Evolutionary conservation across 495 filamentous ascomycete genomes (phyloP), one percentile per base, ranked within the genome.

Genomic region (Penicillium desertorum): DNA sequence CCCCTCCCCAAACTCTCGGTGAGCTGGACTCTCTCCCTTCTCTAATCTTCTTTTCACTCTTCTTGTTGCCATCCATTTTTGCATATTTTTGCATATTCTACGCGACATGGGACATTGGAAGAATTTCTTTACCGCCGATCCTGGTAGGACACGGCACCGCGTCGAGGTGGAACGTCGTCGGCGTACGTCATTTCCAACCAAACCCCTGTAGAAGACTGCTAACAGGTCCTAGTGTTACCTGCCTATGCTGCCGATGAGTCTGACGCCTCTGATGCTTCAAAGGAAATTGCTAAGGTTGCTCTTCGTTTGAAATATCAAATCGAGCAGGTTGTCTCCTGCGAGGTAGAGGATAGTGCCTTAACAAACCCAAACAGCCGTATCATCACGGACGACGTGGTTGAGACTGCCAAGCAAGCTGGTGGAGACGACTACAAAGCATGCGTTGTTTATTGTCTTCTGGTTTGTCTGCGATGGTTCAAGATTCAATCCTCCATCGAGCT

Each of bases 391-490:
- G 77, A 82, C 52, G 94, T 98, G 6, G 71, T 96, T 50, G 68
- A 83, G 45, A 90, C 92, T 2, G 90, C 95, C 9, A 84, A 79
- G 49, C 81, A 87, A 36, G 93, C 95, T 1, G 94, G 91, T 6
- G 90, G 90, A 9, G 72, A 82, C 6, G 88, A 96, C 16, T 78
- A 91, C 59, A 71, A 77, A 12, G 83, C 86, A 6, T 96, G 91
- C 64, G 86, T 98, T 1, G 85, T 92, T 1, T 96, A 86, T 72
- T 92, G 89, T 54, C 78, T 98, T 56, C 82, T 98, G 1, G 82
- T 98, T 22, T 95, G 90, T 68, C 84, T 93, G 64, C 83, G 86
- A 55, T 98, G 94, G 94, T 98, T 96, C 74, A 86, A 86, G 62
- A 83, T 81, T 17, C 92, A 98, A 71, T 85, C 90, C 11, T 56